Percentiles rank a stretch among this genome's conserved stretches.
Evolutionary conservation across 2,329 filamentous ascomycete genomes (phyloP).

Genomic region (Fusarium chaquense): DNA sequence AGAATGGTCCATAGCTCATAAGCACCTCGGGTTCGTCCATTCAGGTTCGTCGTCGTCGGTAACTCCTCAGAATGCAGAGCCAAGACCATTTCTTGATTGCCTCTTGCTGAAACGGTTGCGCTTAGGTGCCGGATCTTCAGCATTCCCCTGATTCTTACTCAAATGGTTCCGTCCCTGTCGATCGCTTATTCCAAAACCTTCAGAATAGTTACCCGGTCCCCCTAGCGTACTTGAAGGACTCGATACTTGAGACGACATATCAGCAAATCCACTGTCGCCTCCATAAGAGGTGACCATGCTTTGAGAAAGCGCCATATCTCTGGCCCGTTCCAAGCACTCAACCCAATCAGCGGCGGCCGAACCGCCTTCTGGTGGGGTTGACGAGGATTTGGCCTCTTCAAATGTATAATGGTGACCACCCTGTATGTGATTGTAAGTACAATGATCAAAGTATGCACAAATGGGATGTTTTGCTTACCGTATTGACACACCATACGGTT

Average conservation of each 20-base stretch:
- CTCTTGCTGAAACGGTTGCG: conserved; percentile 86
- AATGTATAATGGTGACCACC: conserved; percentile 91
- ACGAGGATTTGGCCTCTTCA: conserved; percentile 84
- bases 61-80: conserved; percentile 77
- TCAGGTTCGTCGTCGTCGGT: conserved; percentile 11
- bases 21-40: conserved; percentile 24
- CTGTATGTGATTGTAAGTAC: conserved; percentile 58
- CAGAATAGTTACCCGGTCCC: conserved; percentile 65
- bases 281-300: conserved; percentile 74
- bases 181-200: conserved; percentile 63
- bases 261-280: conserved; percentile 74
- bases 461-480: conserved; percentile 70
- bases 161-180: conserved; percentile 68
- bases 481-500: conserved; percentile 90
- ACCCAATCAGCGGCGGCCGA: conserved; percentile 91
- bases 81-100: conserved; percentile 93
- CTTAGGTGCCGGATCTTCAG: conserved; percentile 66
- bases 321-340: conserved; percentile 86
- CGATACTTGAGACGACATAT: conserved; percentile 77
- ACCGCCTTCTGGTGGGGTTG: conserved; percentile 67
- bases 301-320: conserved; percentile 84
- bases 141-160: conserved; percentile 68
- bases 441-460: not conserved
- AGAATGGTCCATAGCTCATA: conserved; percentile 19
- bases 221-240: conserved; percentile 82